Evolutionary conservation across 2,329 filamentous ascomycete genomes (phyloP), one percentile per base, ranked within the genome.

Genomic region (Fusarium transvaalense): DNA sequence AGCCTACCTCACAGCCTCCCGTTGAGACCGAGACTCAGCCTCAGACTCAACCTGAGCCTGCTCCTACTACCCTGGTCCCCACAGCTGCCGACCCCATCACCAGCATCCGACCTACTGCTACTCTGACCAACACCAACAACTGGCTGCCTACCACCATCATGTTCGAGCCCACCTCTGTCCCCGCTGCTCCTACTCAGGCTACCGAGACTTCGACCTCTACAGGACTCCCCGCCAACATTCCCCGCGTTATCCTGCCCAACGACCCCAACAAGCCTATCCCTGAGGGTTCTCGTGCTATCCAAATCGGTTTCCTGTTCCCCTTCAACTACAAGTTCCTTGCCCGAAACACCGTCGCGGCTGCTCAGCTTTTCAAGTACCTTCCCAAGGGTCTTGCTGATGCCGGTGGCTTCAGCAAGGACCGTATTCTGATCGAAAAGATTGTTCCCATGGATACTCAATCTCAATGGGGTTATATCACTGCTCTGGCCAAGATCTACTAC

Each of bases 321-420:
- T 85, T 97, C 71, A 95, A 97, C 81, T 99, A 96, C 78, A 82
- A 86, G 10, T 97, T 97, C 76, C 92, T 98, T 29, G 89, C 91
- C 13, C 83, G 82, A 23, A 89, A 91, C 66, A 84, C 88, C 15
- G 85, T 90, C 68, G 92, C 94, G 19, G 91, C 93, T 7, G 88
- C 88, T 38, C 95, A 98, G 79, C 92, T 99, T 74, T 97, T 97
- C 82, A 81, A 87, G 54, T 92, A 88, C 69, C 83, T 97, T 6
- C 94, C 94, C 0, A 73, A 83, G 53, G 93, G 92, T 68, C 84
- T 97, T 50, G 82, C 86, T 3, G 86, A 90, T 68, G 91, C 88
- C 42, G 79, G 78, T 48, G 89, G 88, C 45, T 82, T 97, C 45
- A 74, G 79, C 4, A 66, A 80, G 14, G 75, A 83, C 19, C 82